A percentile compares a stretch with the other conserved stretches of the same genome.
Evolutionary conservation across 164 flowering plant genomes (phyloP).

Genomic region (Tinospora cordifolia): DNA sequence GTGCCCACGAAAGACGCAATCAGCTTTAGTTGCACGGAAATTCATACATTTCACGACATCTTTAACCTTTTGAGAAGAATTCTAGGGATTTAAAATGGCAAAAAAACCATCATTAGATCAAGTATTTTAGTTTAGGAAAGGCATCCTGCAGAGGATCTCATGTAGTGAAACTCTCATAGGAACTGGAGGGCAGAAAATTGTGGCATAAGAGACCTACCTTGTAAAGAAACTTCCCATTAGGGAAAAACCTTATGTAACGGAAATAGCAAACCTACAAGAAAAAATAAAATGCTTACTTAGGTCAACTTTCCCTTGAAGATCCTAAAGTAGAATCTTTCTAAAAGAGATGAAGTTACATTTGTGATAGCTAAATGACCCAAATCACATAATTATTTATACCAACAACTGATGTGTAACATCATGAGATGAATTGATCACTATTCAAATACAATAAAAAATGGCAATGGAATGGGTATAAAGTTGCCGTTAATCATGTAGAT

Average conservation of each 20-base stretch:
- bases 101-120: neutral
- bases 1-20: constrained; percentile 61
- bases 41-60: constrained; percentile 83
- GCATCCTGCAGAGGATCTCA: neutral
- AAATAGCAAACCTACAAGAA: constrained; percentile 74
- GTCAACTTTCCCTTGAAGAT: neutral
- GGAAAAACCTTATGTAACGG: constrained; percentile 83
- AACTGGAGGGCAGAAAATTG: neutral
- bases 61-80: constrained; percentile 78
- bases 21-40: constrained; percentile 60
- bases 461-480: no score
- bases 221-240: constrained; percentile 87
- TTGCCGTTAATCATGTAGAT: no score
- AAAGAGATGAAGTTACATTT: neutral
- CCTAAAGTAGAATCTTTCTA: neutral
- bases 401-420: no score
- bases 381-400: no score
- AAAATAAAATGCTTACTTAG: neutral
- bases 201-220: constrained; percentile 37
- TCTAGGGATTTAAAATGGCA: constrained; percentile 33
- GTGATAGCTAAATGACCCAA: no score
- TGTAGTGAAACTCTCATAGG: neutral
- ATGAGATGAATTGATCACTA: no score
- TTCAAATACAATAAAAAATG: no score
- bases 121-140: neutral